These are phyloP conservation scores for Eucalyptus cladocalyx DNA, from an alignment of 345 rosid species.

Conservation along the genomic window DNA sequence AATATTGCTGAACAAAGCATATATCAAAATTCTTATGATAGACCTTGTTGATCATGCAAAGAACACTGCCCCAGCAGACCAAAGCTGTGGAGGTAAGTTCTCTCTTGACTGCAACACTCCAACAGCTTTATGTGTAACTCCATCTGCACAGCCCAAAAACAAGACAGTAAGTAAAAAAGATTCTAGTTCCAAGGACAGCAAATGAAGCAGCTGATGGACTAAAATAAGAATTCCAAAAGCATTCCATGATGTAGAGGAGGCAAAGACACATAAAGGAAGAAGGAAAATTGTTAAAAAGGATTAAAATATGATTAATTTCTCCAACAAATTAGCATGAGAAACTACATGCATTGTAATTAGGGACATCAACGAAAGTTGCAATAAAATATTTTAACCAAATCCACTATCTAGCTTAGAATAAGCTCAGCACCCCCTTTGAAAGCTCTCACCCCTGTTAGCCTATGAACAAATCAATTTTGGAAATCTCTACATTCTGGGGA, in stretches of 20 bases:
- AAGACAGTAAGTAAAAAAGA: not conserved
- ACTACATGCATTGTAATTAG: not conserved
- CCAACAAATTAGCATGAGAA: not conserved
- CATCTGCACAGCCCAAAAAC: conserved; percentile 43
- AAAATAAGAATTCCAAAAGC: not conserved
- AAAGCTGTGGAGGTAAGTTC: conserved; percentile 27
- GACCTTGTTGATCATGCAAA: conserved; percentile 85
- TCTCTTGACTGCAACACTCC: conserved; percentile 73
- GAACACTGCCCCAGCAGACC: conserved; percentile 82
- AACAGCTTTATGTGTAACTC: conserved; percentile 82
- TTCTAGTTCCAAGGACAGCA: not conserved
- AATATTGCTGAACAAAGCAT: conserved; percentile 86
- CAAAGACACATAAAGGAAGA: not conserved
- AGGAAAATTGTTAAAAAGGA: not conserved
- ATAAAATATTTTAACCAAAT: not conserved
- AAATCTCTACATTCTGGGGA: not conserved
- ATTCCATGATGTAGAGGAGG: not conserved
- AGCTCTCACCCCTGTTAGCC: not conserved
- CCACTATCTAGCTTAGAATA: not conserved
- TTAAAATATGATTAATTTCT: not conserved
- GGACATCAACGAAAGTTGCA: not conserved
- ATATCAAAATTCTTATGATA: conserved; percentile 86
- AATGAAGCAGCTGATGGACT: not conserved
- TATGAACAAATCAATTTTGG: not conserved
- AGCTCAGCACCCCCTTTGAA: not conserved